These are phyloP conservation scores for Epichloe festucae DNA, from an alignment of 2,329 filamentous ascomycete genomes.

Conservation along the genomic window DNA sequence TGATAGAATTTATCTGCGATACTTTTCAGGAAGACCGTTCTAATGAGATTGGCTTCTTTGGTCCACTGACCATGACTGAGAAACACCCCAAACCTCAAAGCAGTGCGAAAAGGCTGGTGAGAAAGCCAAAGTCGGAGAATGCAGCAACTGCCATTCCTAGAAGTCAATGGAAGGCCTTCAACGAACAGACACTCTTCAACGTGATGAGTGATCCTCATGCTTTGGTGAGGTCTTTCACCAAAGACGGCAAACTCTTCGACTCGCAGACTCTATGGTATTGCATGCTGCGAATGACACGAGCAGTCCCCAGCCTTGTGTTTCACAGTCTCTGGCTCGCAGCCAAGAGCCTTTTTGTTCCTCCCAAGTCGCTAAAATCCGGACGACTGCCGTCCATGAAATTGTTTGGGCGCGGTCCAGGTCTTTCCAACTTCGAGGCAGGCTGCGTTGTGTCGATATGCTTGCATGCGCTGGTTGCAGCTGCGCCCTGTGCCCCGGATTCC, in stretches of 20 bases:
- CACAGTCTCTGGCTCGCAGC: slow-evolving; percentile 53
- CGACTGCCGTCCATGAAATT: slow-evolving; percentile 16
- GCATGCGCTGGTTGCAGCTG: slow-evolving; percentile 47
- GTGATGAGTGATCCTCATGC: slow-evolving; percentile 45
- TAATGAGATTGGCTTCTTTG: slow-evolving; percentile 34
- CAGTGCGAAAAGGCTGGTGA: slow-evolving; percentile 3
- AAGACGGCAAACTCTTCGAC: slow-evolving; percentile 39
- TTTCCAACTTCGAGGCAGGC: slow-evolving; percentile 36
- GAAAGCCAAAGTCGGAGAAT: slow-evolving; percentile 1
- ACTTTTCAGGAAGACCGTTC: slow-evolving; percentile 44
- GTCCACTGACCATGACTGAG: slow-evolving; percentile 16
- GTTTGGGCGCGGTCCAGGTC: slow-evolving; percentile 3
- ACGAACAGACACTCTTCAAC: slow-evolving; percentile 51
- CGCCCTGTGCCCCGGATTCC: slow-evolving; percentile 35
- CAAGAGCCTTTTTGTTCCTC: slow-evolving; percentile 46
- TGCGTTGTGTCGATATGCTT: slow-evolving; percentile 46
- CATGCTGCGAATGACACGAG: slow-evolving; percentile 45
- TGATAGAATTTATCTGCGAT: slow-evolving; percentile 49
- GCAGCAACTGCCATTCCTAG: slow-evolving; percentile 7
- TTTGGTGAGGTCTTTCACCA: slow-evolving; percentile 43
- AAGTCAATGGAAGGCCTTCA: slow-evolving; percentile 45
- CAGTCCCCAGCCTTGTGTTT: slow-evolving; percentile 44
- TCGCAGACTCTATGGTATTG: slow-evolving; percentile 51
- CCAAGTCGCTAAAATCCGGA: slow-evolving; percentile 29
- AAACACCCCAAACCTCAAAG: slow-evolving; percentile 8